Evolutionary conservation across 768 basidiomycete species (phyloP).

Genomic region (Leccinum truebloodii): DNA sequence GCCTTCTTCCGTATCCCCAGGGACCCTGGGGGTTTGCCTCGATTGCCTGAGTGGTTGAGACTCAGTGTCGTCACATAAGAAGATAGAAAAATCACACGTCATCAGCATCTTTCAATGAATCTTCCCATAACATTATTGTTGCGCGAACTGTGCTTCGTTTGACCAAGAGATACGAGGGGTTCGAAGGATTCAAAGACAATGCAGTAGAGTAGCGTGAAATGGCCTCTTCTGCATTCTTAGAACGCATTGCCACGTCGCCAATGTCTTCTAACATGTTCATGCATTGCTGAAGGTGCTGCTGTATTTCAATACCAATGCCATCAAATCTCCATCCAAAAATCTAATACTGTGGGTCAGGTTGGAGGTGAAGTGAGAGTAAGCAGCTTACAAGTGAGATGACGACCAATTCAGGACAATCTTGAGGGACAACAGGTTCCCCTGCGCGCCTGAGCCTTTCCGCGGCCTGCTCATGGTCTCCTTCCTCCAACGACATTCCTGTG

Average conservation of each 20-base stretch:
- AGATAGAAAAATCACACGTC: no score
- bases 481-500: neutral
- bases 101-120: constrained; percentile 7
- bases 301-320: no score
- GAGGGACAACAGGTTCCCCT: no score
- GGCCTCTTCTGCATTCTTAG: neutral
- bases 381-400: constrained; percentile 11
- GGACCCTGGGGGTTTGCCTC: neutral
- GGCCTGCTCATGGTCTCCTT: neutral
- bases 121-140: neutral
- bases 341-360: neutral
- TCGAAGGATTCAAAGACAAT: neutral
- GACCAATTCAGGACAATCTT: neutral
- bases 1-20: constrained; percentile 2
- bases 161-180: constrained; percentile 1
- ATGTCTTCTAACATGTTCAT: no score
- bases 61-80: neutral
- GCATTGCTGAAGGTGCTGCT: no score
- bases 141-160: constrained; percentile 6
- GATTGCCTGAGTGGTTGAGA: neutral
- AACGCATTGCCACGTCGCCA: no score
- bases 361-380: rapidly evolving
- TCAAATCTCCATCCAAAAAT: no score
- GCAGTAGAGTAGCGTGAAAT: neutral
- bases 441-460: no score